A percentile compares a stretch with the other conserved stretches of the same genome.
Conservation (phyloP, 768 basidiomycete genomes). For the Mycena kentingensis region DNA sequence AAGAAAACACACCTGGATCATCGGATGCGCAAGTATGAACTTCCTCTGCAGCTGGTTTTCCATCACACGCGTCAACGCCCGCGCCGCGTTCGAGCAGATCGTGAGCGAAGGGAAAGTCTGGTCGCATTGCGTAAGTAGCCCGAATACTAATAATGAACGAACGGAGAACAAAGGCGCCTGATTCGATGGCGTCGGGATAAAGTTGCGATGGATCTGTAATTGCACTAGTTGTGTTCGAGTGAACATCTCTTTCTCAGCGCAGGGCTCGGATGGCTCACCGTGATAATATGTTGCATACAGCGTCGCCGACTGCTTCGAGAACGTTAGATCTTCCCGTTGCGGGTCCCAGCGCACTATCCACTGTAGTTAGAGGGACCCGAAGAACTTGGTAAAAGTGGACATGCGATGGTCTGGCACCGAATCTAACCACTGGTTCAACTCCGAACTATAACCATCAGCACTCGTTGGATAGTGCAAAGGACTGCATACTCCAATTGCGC, state of each 20-base stretch:
- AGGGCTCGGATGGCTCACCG: background rate
- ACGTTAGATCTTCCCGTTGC: background rate
- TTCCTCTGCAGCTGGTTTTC: background rate
- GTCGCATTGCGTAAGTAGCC: background rate
- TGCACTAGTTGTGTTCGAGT: background rate
- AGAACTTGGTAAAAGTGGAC: conserved; percentile 41
- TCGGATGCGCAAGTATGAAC: background rate
- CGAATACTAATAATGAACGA: background rate
- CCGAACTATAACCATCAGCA: conserved; percentile 37
- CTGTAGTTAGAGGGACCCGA: conserved; percentile 49
- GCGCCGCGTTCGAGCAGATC: background rate
- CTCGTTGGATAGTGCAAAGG: background rate
- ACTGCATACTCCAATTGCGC: conserved; percentile 58
- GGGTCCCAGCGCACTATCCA: background rate
- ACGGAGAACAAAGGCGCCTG: background rate
- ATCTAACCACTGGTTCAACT: conserved; percentile 75
- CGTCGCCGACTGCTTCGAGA: background rate
- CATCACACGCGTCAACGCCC: background rate
- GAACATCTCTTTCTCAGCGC: background rate
- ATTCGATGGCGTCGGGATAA: background rate
- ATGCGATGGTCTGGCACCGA: conserved; percentile 58
- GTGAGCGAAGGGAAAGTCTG: background rate
- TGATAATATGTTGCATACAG: conserved; percentile 1
- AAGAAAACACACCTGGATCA: background rate
- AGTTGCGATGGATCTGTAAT: conserved; percentile 1